Conservation (phyloP, 148 eudicot species). For the Gaultheria prostrata region DNA sequence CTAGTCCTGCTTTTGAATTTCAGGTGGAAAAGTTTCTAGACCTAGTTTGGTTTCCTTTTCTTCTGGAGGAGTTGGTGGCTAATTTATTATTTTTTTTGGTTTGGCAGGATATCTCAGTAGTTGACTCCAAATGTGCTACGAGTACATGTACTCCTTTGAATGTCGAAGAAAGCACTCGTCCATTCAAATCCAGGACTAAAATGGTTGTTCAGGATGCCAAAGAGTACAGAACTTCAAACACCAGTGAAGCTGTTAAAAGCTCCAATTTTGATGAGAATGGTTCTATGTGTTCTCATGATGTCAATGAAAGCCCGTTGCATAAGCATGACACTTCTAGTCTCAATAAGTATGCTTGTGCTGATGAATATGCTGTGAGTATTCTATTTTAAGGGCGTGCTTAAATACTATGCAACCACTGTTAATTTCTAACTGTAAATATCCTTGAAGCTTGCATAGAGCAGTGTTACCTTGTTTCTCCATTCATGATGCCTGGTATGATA, state of each 20-base stretch:
- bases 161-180: constrained; percentile 59
- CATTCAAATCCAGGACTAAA: constrained; percentile 48
- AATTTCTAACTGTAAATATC: not conserved
- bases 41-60: not conserved
- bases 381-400: not conserved
- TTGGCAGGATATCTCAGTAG: constrained; percentile 48
- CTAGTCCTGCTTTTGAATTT: constrained; percentile 28
- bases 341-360: constrained; percentile 21
- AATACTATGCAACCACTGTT: not conserved
- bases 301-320: constrained; percentile 21
- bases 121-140: constrained; percentile 36
- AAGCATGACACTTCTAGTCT: constrained; percentile 16
- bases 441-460: not conserved
- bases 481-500: not conserved
- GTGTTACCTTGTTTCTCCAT: not conserved
- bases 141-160: constrained; percentile 43
- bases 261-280: constrained; percentile 13
- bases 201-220: constrained; percentile 30
- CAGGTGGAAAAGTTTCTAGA: constrained; percentile 43
- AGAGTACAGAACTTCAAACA: constrained; percentile 31
- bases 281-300: constrained; percentile 17
- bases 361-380: constrained; percentile 36
- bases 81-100: constrained; percentile 1
- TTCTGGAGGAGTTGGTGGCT: constrained; percentile 9
- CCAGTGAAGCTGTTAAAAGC: constrained; percentile 29